Percentiles rank a stretch among this genome's conserved stretches.
phyloP scores from a whole-genome alignment of 1,284 basidiomycete species.

The Apiotrichum montevideense region DNA sequence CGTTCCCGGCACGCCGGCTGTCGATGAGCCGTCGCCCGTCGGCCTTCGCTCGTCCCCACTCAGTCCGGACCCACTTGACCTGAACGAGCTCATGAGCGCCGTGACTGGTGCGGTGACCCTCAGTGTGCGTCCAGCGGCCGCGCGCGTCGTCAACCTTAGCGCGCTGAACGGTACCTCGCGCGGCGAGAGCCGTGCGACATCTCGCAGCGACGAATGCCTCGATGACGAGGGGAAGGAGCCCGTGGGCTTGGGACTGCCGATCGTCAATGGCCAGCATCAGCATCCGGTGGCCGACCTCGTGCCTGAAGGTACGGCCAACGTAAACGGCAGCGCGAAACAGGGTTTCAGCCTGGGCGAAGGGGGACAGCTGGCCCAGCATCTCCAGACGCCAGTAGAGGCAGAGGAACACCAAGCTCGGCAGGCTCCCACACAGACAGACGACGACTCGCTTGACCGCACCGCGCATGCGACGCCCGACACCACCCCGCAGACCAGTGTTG shows the following conservation, averaged over 20 bases:
- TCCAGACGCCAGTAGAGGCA: too few species aligned
- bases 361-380: too few species aligned
- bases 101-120: neutral
- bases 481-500: too few species aligned
- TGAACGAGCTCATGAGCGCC: constrained; percentile 2
- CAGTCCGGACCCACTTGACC: neutral
- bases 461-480: too few species aligned
- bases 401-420: too few species aligned
- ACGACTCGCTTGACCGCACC: too few species aligned
- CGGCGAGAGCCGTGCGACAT: neutral
- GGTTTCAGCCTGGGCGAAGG: too few species aligned
- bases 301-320: too few species aligned
- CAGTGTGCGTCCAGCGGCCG: neutral
- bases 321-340: too few species aligned
- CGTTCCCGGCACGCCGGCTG: neutral
- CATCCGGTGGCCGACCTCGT: too few species aligned
- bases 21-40: neutral
- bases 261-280: too few species aligned
- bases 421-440: too few species aligned
- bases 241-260: neutral
- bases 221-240: neutral
- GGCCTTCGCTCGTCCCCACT: neutral
- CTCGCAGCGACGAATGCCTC: neutral
- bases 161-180: neutral
- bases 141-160: neutral